Base-by-base conservation (phyloP, 2,329 filamentous ascomycete species). In the Colletotrichum destructivum region DNA sequence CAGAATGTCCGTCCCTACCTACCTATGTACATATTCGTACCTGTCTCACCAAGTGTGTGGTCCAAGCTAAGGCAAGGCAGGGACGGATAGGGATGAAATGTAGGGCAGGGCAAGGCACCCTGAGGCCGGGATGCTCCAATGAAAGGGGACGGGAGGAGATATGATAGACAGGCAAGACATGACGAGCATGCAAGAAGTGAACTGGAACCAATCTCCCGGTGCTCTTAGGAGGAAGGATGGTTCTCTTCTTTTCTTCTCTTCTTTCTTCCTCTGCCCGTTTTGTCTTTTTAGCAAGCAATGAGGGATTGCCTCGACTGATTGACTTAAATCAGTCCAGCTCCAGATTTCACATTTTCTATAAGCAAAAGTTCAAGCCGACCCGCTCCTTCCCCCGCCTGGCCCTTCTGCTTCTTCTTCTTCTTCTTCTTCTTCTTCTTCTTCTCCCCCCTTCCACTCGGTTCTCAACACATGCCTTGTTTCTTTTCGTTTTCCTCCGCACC, bases 161-260 rank as follows among this genome's bases (percentile, higher is more conserved):
- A 7, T 18, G 51, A 16, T 51, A 21, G 42, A 23, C 23, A 23
- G 60, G 60, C 23, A 52, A 31, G 35, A 62, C 18, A 67, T 60
- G 63, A 71, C 23, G 69, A 71, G 54, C 52, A 57, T 71, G 69
- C 64, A 59, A 59, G 26, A 40, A 69, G 55, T 18, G 40, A 47
- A 55, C 49, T 26, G 59, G 54, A 69, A 69, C 59, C 65, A 65
- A 52, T 59, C 31, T 69, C 59, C 23, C 47, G 69, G 69, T 46
- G 52, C 57, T 26, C 42, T 8, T 31, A 31, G 1, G 31, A 31
- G 31, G 31, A 31, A 31, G 31, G 1, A 31, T 31, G 6, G 31
- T 4, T 35, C 8, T 35, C 31, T 35, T 35, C 8, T 35, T 35
- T 35, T 9, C 31, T 35, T 35, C 31, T 35, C 2, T 9, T 35